phyloP scores from a whole-genome alignment of 2,329 filamentous ascomycete genomes.

The Colletotrichum abscissum region DNA sequence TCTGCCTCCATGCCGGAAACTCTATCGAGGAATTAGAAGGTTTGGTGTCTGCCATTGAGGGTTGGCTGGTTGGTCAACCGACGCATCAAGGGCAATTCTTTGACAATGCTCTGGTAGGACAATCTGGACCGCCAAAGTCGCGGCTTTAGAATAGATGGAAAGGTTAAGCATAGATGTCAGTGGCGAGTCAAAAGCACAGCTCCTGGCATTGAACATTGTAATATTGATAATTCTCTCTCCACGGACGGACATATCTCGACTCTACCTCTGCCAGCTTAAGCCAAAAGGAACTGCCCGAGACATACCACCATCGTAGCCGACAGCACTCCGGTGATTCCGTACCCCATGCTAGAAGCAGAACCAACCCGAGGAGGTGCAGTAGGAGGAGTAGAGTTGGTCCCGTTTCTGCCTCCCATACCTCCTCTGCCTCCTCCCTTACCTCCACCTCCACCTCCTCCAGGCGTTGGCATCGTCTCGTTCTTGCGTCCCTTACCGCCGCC shows the following conservation, averaged over 20 bases:
- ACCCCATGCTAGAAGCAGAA: background rate
- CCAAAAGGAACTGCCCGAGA: conserved; percentile 17
- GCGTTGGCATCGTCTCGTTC: background rate
- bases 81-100: background rate
- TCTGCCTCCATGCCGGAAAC: conserved; percentile 77
- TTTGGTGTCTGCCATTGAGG: conserved; percentile 58
- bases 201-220: background rate
- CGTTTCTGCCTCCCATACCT: background rate
- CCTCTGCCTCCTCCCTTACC: background rate
- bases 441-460: background rate
- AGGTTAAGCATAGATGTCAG: background rate
- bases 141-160: background rate
- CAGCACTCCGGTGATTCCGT: conserved; percentile 6
- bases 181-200: background rate
- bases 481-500: background rate
- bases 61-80: conserved; percentile 52
- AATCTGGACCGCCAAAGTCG: background rate
- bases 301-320: conserved; percentile 15
- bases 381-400: background rate
- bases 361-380: background rate
- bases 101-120: background rate
- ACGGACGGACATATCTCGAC: background rate
- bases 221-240: too few species aligned
- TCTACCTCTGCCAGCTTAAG: background rate
- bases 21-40: conserved; percentile 66